These are phyloP conservation scores for Suillus hirtellus DNA, from an alignment of 768 basidiomycete species.

Conservation along the genomic window DNA sequence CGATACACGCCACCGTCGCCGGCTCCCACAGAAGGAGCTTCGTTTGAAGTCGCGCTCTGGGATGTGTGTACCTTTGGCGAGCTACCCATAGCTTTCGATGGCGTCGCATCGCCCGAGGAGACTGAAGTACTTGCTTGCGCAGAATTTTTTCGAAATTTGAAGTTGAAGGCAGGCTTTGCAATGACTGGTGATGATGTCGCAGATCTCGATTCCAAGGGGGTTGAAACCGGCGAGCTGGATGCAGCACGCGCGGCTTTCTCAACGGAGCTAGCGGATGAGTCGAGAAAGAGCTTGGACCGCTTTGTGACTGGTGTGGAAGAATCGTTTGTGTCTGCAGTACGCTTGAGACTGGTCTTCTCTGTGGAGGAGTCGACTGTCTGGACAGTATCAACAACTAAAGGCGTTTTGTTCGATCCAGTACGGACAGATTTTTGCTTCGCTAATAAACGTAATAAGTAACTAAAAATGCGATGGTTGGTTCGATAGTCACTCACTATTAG, in stretches of 20 bases:
- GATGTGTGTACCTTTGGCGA: neutral
- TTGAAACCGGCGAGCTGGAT: neutral
- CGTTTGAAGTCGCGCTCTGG: neutral
- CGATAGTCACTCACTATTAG: neutral
- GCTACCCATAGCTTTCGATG: too few species aligned
- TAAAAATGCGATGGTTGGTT: neutral
- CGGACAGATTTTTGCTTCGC: neutral
- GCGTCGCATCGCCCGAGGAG: too few species aligned
- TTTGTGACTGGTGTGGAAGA: neutral
- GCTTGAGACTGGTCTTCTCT: conserved; percentile 1
- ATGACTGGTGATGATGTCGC: neutral
- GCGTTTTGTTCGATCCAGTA: neutral
- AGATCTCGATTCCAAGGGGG: neutral
- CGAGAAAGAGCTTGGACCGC: neutral
- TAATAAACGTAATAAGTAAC: neutral
- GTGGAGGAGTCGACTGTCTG: neutral
- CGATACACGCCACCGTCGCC: neutral
- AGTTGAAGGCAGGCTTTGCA: neutral
- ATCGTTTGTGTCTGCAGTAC: neutral
- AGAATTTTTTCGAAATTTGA: neutral
- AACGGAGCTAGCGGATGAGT: neutral
- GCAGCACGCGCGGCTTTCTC: neutral
- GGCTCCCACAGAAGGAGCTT: neutral
- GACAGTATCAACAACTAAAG: neutral
- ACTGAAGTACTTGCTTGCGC: neutral